Conservation (phyloP, 176 grass and related monocot species). For the Luzula sylvatica region DNA sequence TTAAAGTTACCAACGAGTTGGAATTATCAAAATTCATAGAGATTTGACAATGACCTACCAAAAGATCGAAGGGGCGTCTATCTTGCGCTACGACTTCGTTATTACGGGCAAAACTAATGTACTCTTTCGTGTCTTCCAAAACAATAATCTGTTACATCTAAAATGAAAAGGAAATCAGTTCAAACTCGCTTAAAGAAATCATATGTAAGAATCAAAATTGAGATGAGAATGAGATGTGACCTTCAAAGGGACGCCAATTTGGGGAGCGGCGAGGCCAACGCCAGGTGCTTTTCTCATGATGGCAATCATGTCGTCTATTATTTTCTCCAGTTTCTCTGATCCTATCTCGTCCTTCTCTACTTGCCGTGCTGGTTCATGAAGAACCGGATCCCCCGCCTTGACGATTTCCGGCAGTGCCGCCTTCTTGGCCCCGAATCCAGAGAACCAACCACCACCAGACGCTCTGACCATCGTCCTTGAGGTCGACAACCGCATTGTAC, state of each 20-base stretch:
- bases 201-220: background rate
- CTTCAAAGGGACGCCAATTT: slow-evolving; percentile 73
- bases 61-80: slow-evolving; percentile 69
- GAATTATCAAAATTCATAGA: background rate
- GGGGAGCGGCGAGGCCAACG: slow-evolving; percentile 86
- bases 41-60: slow-evolving; percentile 32
- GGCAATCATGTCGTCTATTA: slow-evolving; percentile 76
- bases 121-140: slow-evolving; percentile 82
- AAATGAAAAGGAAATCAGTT: background rate
- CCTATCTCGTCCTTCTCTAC: slow-evolving; percentile 33
- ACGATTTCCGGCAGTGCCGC: slow-evolving; percentile 48
- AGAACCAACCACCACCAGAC: slow-evolving; percentile 11
- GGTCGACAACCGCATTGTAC: background rate
- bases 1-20: slow-evolving; percentile 6
- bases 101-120: slow-evolving; percentile 72
- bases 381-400: slow-evolving; percentile 81
- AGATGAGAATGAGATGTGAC: slow-evolving; percentile 13
- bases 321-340: slow-evolving; percentile 63
- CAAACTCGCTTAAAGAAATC: no score
- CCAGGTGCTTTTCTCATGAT: slow-evolving; percentile 73
- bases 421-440: slow-evolving; percentile 17
- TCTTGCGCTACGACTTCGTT: slow-evolving; percentile 59
- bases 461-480: slow-evolving; percentile 7
- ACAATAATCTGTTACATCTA: slow-evolving; percentile 72
- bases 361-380: slow-evolving; percentile 58